These are phyloP conservation scores for Moesziomyces globuligerus DNA, from an alignment of 1,284 basidiomycete genomes.

Conservation along the genomic window DNA sequence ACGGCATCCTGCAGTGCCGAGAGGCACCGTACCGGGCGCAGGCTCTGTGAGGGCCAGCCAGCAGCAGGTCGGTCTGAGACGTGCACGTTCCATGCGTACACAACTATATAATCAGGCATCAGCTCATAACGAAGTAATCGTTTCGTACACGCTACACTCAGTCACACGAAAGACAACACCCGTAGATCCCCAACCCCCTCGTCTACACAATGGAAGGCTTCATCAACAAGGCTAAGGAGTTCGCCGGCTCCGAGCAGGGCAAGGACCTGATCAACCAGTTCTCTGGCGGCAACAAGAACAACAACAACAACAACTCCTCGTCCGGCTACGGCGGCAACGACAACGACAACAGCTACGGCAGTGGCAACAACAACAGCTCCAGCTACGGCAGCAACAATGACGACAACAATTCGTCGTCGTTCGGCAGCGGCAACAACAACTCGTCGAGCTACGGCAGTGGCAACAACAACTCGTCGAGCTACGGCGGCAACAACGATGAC, in stretches of 20 bases:
- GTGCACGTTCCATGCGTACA: too few relatives aligned
- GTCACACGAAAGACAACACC: too few relatives aligned
- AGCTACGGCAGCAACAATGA: conserved; percentile 10
- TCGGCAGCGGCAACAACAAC: conserved; percentile 1
- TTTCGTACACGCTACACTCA: too few relatives aligned
- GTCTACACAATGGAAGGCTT: conserved; percentile 51
- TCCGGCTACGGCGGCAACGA: conserved; percentile 7
- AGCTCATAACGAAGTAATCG: too few relatives aligned
- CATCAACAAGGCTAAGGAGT: conserved; percentile 61
- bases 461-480: conserved; percentile 1
- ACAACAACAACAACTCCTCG: conserved; percentile 29
- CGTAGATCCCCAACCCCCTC: background rate
- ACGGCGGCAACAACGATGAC: conserved; percentile 1
- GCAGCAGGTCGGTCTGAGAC: too few relatives aligned
- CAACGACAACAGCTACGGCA: conserved; percentile 11
- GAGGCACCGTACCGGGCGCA: too few relatives aligned
- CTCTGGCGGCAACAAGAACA: conserved; percentile 39
- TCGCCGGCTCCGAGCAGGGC: conserved; percentile 51
- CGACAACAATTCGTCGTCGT: conserved; percentile 2
- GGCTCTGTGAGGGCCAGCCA: too few relatives aligned
- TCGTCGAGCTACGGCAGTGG: background rate
- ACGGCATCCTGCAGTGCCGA: too few relatives aligned
- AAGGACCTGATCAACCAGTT: conserved; percentile 42
- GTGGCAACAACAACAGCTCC: conserved; percentile 12
- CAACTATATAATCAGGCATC: too few relatives aligned